Conservation (phyloP, 176 grass and related monocot genomes). For the Carex myosuroides region DNA sequence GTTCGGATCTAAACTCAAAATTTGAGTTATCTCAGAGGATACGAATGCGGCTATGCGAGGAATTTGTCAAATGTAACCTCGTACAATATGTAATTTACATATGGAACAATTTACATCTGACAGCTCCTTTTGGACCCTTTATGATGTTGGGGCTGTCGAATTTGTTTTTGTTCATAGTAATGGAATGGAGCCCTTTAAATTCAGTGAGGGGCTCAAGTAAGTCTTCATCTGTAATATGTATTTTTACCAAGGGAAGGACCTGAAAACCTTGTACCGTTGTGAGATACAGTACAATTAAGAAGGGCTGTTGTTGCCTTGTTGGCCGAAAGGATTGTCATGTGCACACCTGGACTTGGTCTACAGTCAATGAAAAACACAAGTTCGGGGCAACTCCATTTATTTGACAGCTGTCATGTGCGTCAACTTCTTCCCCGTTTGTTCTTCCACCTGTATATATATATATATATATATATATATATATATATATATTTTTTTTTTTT, state of each 20-base stretch:
- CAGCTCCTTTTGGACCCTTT: background rate
- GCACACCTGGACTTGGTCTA: background rate
- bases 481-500: too few species aligned
- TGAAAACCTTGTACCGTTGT: background rate
- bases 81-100: background rate
- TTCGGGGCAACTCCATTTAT: background rate
- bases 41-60: background rate
- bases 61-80: background rate
- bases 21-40: too few species aligned
- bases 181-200: background rate
- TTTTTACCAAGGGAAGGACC: background rate
- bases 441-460: background rate
- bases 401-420: conserved; percentile 8
- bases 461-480: too few species aligned
- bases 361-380: background rate
- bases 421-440: background rate
- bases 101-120: background rate
- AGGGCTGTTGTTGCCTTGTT: background rate
- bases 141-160: too few species aligned
- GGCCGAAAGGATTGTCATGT: background rate
- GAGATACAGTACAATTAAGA: background rate
- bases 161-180: too few species aligned
- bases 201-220: background rate
- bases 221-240: background rate
- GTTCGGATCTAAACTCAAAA: too few species aligned